Evolutionary conservation across 2,329 filamentous ascomycete genomes (phyloP), one percentile per base, ranked within the genome.

Genomic region (Coniella vitis): DNA sequence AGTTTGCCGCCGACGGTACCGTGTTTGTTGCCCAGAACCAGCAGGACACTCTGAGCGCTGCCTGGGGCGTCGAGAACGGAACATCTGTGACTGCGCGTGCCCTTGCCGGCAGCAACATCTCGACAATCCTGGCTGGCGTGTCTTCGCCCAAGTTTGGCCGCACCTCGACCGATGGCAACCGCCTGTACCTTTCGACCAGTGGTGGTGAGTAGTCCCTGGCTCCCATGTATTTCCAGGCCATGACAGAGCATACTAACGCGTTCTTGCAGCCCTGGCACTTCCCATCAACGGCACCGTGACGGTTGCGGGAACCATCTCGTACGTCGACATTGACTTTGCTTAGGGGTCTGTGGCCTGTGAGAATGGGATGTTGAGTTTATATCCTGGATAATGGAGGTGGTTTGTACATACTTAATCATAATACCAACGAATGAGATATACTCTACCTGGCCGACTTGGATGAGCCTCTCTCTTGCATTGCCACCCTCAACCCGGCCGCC

Each of bases 131-230:
- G 17, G 47, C 47, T 7, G 47, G 47, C 12, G 47, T 49, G 20
- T 10, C 47, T 17, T 49, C 47, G 36, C 40, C 47, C 19, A 49
- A 49, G 38, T 49, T 49, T 19, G 47, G 47, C 4, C 38, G 47
- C 20, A 49, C 47, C 17, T 17, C 25, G n/a, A 40, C 14, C 2
- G 47, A 45, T 9, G 39, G 41, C 31, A 49, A 49, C 29, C 35
- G 47, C 19, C 21, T 49, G 12, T 49, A 49, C 19, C 34, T 49
- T 22, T 49, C 47, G 16, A 49, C 47, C 8, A 49, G 47, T n/a
- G 40, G 47, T 36, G 40, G 47, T 49, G 37, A 49, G 47, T 49
- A 7, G 4, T 13, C 12, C 3, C 19, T 8, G 22, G 16, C n/a
- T 4, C 3, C 4, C 4, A 7, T 2, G 16, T 3, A 2, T n/a